Base-by-base conservation (phyloP, 164 flowering plant species). In the Berberis thunbergii region DNA sequence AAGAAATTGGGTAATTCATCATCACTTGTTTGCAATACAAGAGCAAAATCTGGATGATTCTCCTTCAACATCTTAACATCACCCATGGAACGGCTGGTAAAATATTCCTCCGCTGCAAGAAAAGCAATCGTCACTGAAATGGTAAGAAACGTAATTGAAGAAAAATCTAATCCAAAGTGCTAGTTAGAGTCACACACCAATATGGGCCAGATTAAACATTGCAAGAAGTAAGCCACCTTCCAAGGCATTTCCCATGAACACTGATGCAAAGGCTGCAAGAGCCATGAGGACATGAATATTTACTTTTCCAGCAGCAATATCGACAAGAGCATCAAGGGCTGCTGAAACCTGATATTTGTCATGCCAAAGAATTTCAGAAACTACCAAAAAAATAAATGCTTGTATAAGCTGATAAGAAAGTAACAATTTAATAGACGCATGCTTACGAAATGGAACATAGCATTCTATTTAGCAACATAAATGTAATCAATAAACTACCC, bases 281-380 rank as follows among this genome's bases (percentile, higher is more conserved):
- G 99, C 97, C 99, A 94, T 94, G 55, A 94, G 76, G 43, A 94
- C 99, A 76, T 94, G 99, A 64, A 94, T 94, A 65, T 91, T 94
- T 39, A 94, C 90, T 66, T 77, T 94, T 41, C 97, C 99, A 65
- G 89, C 96, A 66, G 85, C 68, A 63, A 91, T 78, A 74, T 94
- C 99, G 59, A 79, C 72, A 54, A 82, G 76, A 46, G 99, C 96
- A 80, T 94, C 99, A 76, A 87, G 84, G 60, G 89, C 80, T 10
- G 98, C 86, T 49, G 98, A 88, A 7, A 89, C 81, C 96, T 92
- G 79, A 56, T 2, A 44, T 12, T 42, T 52, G 8, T 41, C 54
- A 38, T 48, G 13, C n/a, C 49, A 8, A 48, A 8, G 41, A 10
- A 46, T 62, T 64, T 65, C 49, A 57, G 3, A 52, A 57, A 12